Evolutionary conservation across 2,329 filamentous ascomycete species (phyloP).

Genomic region (Colletotrichum melonis): DNA sequence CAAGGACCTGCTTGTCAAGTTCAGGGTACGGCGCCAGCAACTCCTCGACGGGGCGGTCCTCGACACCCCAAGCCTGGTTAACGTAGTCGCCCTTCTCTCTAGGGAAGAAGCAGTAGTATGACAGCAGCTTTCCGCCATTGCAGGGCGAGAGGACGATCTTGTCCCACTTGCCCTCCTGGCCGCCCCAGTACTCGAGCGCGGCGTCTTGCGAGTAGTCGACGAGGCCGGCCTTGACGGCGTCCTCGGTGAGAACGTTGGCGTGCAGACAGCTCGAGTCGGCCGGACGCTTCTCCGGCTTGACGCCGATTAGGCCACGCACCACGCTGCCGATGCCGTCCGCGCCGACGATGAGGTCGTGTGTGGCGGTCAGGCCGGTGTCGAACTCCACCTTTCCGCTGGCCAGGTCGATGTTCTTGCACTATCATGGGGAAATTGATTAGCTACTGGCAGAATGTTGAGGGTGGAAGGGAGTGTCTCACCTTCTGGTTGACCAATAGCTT

Average conservation of each 20-base stretch:
- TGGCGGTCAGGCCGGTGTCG: constrained; percentile 58
- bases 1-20: constrained; percentile 67
- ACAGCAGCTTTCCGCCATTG: constrained; percentile 72
- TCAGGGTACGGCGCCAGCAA: constrained; percentile 70
- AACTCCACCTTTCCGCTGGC: constrained; percentile 62
- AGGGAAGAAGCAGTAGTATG: constrained; percentile 79
- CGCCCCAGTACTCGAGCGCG: constrained; percentile 78
- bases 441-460: neutral
- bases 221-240: constrained; percentile 69
- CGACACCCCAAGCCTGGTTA: constrained; percentile 69
- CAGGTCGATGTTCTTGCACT: constrained; percentile 64
- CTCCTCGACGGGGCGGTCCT: constrained; percentile 65
- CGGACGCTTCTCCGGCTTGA: constrained; percentile 68
- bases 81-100: constrained; percentile 69
- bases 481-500: constrained; percentile 67
- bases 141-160: constrained; percentile 80
- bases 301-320: constrained; percentile 73
- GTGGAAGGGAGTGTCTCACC: constrained; percentile 42
- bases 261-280: constrained; percentile 72
- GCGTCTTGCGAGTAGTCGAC: constrained; percentile 70
- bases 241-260: constrained; percentile 70
- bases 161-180: constrained; percentile 70
- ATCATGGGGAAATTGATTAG: neutral
- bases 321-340: constrained; percentile 76
- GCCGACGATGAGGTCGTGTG: constrained; percentile 71